phyloP scores from a whole-genome alignment of 225 moss, liverwort and hornwort genomes.

The Sphagnum contortum region DNA sequence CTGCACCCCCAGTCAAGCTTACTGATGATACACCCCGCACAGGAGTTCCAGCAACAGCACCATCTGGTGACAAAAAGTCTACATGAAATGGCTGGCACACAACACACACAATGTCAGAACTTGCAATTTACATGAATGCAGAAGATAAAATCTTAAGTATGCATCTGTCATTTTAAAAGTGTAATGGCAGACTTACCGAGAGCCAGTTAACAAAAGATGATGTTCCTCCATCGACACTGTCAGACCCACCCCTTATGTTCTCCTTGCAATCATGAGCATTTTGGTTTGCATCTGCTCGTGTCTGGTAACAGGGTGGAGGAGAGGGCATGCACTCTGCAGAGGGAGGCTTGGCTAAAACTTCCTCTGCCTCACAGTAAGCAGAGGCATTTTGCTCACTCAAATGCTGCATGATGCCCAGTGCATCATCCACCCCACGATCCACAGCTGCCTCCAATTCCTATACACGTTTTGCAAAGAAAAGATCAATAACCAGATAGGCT shows the following conservation, averaged over 20 bases:
- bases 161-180: too few relatives aligned
- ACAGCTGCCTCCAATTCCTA: slow-evolving; percentile 53
- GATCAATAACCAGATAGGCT: not conserved
- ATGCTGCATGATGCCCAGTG: slow-evolving; percentile 52
- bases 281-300: slow-evolving; percentile 30
- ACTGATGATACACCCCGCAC: slow-evolving; percentile 55
- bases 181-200: slow-evolving; percentile 37
- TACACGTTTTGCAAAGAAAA: not conserved
- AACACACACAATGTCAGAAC: not conserved
- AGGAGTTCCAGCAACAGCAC: slow-evolving; percentile 48
- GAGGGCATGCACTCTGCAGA: slow-evolving; percentile 47
- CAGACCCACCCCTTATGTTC: slow-evolving; percentile 42
- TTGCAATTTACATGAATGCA: too few relatives aligned
- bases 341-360: slow-evolving; percentile 40
- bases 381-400: slow-evolving; percentile 38
- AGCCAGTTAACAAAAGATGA: slow-evolving; percentile 69
- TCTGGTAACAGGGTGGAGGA: slow-evolving; percentile 52
- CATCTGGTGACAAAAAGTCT: slow-evolving; percentile 66
- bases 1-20: slow-evolving; percentile 34
- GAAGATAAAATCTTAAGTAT: too few relatives aligned
- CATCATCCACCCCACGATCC: slow-evolving; percentile 65
- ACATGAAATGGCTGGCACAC: slow-evolving; percentile 56
- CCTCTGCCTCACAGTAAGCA: slow-evolving; percentile 48
- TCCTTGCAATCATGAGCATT: slow-evolving; percentile 59
- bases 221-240: slow-evolving; percentile 35